These are phyloP conservation scores for Phialophora tarda DNA, from an alignment of 2,329 filamentous ascomycete species.

Conservation along the genomic window DNA sequence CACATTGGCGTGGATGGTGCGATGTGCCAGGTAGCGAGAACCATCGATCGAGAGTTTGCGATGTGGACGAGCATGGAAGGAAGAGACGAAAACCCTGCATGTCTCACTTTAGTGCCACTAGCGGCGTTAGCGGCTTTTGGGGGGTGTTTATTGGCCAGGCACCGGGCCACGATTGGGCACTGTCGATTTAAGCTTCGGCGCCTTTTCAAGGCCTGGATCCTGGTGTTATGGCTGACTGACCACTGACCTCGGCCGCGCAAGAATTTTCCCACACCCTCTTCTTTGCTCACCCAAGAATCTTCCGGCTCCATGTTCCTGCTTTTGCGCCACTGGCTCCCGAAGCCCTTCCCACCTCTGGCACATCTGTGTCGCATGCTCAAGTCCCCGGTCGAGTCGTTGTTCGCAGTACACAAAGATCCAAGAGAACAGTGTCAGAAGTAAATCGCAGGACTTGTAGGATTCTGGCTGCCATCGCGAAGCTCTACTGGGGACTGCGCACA, in stretches of 20 bases:
- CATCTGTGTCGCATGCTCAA: not conserved
- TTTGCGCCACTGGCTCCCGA: not conserved
- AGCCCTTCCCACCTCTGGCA: not conserved
- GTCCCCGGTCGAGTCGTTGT: not conserved
- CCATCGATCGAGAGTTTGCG: not conserved
- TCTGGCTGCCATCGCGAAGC: not conserved
- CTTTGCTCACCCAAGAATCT: not conserved
- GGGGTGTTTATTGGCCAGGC: not conserved
- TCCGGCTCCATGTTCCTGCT: conserved; percentile 6
- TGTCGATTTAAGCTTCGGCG: not conserved
- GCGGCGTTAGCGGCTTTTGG: not conserved
- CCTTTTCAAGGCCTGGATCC: not conserved
- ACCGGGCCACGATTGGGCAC: not conserved
- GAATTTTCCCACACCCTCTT: not conserved
- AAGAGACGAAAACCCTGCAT: conserved; percentile 11
- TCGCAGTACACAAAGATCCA: not conserved
- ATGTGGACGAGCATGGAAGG: not conserved
- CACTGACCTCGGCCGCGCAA: not conserved
- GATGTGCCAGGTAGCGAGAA: not conserved
- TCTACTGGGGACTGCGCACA: not conserved
- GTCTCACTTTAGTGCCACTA: conserved; percentile 7
- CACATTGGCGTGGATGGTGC: not conserved
- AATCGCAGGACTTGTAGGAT: not conserved
- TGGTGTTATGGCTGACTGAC: not conserved
- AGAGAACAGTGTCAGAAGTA: not conserved